Conservation (phyloP, 2,329 filamentous ascomycete species). For the Stylonectria norvegica region DNA sequence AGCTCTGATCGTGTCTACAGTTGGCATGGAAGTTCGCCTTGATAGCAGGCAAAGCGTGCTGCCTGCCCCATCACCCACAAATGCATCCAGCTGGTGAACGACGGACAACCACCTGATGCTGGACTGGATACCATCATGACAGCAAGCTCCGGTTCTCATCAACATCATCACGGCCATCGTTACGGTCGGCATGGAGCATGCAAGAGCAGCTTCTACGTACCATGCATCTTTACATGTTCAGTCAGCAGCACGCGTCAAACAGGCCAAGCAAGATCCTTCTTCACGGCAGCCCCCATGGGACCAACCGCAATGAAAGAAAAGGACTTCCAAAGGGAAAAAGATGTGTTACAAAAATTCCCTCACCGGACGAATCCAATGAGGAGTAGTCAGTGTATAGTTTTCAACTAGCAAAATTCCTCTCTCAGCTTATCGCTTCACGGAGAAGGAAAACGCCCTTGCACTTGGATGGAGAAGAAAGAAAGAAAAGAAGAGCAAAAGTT, state of each 20-base stretch:
- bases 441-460: conserved; percentile 65
- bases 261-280: conserved; percentile 33
- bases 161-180: too few species aligned
- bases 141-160: too few species aligned
- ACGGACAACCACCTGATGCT: too few species aligned
- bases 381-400: conserved; percentile 75
- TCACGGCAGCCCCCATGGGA: conserved; percentile 35
- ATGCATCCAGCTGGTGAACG: too few species aligned
- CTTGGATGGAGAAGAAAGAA: conserved; percentile 52
- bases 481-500: conserved; percentile 34
- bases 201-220: too few species aligned
- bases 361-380: conserved; percentile 61
- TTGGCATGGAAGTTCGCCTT: too few species aligned
- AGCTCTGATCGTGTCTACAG: too few species aligned
- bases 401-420: conserved; percentile 88
- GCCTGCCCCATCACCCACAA: too few species aligned
- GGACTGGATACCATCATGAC: too few species aligned
- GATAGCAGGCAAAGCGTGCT: too few species aligned
- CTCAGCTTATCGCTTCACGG: conserved; percentile 64
- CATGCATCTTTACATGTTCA: too few species aligned
- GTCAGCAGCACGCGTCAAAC: conserved; percentile 1
- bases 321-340: conserved; percentile 24
- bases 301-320: conserved; percentile 42
- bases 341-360: conserved; percentile 68
- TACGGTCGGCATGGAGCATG: too few species aligned